Conservation (phyloP, 352 stramenopile species). For the Discostella stelligera region DNA sequence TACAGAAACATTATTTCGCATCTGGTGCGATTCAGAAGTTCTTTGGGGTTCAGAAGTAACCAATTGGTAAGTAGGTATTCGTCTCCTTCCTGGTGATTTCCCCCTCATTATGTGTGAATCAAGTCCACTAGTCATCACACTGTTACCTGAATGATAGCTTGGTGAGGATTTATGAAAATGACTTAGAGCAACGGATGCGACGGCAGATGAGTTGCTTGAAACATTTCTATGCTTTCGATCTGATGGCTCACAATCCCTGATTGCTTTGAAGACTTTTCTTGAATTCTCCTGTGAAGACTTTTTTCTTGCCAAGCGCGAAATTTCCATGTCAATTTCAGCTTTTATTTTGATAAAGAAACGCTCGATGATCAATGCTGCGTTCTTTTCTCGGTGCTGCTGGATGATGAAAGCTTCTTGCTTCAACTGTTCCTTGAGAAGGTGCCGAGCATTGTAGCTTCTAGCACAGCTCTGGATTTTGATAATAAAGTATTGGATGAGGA, state of each 20-base stretch:
- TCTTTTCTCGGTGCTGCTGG: constrained; percentile 18
- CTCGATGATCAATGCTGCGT: constrained; percentile 44
- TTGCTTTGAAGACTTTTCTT: neutral
- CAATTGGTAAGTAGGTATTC: constrained; percentile 15
- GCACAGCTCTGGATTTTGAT: constrained; percentile 26
- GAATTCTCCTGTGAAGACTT: constrained; percentile 1
- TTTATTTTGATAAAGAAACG: constrained; percentile 50
- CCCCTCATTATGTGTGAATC: constrained; percentile 1
- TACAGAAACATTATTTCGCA: neutral
- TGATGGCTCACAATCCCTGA: neutral
- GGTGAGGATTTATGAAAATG: neutral
- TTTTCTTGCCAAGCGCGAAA: constrained; percentile 19
- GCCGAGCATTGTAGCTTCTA: constrained; percentile 8
- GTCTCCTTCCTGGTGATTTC: neutral
- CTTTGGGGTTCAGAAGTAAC: neutral
- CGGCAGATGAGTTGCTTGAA: neutral
- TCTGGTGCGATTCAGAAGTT: neutral
- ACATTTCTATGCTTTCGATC: neutral
- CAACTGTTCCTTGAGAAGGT: neutral
- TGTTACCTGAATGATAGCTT: neutral
- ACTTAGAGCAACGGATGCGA: neutral
- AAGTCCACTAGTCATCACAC: neutral
- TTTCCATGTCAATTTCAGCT: constrained; percentile 50
- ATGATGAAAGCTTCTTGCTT: constrained; percentile 3
- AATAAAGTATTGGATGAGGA: constrained; percentile 28